A percentile compares a stretch with the other conserved stretches of the same genome.
These are phyloP conservation scores for Silene latifolia DNA, from an alignment of 148 eudicot genomes.

Conservation along the genomic window DNA sequence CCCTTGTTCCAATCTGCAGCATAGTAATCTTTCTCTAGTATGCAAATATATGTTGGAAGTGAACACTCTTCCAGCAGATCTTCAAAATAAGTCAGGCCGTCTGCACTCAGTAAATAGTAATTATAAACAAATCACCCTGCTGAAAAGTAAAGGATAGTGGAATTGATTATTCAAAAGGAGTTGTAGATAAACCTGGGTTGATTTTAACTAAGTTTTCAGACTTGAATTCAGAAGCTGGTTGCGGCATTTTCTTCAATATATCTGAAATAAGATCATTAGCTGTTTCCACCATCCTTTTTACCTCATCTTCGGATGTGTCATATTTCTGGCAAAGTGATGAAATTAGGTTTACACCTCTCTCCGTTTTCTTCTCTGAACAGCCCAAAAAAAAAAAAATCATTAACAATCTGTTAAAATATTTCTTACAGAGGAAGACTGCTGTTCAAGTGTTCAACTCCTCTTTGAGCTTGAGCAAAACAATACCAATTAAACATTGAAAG, in stretches of 20 bases:
- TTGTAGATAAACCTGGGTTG: conserved; percentile 48
- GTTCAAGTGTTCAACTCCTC: neutral
- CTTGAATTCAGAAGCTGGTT: conserved; percentile 55
- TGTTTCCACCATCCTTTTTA: conserved; percentile 63
- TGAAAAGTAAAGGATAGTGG: neutral
- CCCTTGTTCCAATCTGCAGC: conserved; percentile 59
- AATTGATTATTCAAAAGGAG: neutral
- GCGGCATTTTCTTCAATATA: conserved; percentile 58
- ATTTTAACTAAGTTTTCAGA: conserved; percentile 50
- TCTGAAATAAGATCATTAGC: conserved; percentile 58
- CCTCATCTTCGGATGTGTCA: conserved; percentile 82
- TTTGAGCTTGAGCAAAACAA: conserved; percentile 1
- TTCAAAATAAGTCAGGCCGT: conserved; percentile 60
- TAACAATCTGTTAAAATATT: neutral
- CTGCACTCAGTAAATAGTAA: conserved; percentile 39
- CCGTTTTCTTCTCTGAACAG: conserved; percentile 56
- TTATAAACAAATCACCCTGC: conserved; percentile 6
- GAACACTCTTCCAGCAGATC: conserved; percentile 67
- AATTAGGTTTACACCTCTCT: conserved; percentile 65
- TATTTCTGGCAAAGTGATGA: conserved; percentile 74
- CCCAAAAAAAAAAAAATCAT: neutral
- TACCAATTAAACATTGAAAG: neutral
- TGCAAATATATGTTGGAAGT: conserved; percentile 45
- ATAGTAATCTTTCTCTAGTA: conserved; percentile 74
- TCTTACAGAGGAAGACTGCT: conserved; percentile 1